These are phyloP conservation scores for Hypholoma fasciculare DNA, from an alignment of 768 basidiomycete genomes.

Conservation along the genomic window DNA sequence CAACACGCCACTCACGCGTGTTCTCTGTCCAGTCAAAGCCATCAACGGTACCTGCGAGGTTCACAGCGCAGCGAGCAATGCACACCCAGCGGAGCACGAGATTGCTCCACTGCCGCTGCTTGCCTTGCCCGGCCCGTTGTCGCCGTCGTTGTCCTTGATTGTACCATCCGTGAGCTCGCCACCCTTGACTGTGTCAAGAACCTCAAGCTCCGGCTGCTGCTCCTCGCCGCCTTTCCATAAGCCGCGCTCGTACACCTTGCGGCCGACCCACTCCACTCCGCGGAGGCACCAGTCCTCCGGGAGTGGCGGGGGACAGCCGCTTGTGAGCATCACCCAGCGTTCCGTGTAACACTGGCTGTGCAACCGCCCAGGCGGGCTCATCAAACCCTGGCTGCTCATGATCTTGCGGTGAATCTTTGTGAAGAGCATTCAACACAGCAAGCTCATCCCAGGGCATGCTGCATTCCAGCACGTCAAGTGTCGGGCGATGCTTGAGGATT, in stretches of 20 bases:
- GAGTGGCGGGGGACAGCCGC: conserved; percentile 67
- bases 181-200: conserved; percentile 62
- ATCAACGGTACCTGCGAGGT: conserved; percentile 66
- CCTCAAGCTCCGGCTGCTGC: conserved; percentile 71
- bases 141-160: conserved; percentile 77
- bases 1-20: conserved; percentile 60
- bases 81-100: conserved; percentile 72
- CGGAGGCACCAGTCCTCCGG: conserved; percentile 95
- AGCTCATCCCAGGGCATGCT: conserved; percentile 84
- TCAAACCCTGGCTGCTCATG: conserved; percentile 46
- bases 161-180: conserved; percentile 69
- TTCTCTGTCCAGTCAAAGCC: conserved; percentile 73
- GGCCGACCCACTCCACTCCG: conserved; percentile 95
- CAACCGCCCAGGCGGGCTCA: conserved; percentile 13
- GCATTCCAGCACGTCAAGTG: conserved; percentile 66
- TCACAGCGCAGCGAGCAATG: conserved; percentile 66
- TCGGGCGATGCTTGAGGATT: conserved; percentile 61
- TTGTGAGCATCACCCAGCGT: conserved; percentile 68
- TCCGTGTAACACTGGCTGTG: conserved; percentile 31
- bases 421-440: conserved; percentile 61
- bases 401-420: conserved; percentile 55
- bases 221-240: conserved; percentile 89
- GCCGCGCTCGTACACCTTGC: conserved; percentile 88
- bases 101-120: conserved; percentile 29
- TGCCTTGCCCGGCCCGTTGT: conserved; percentile 35